Evolutionary conservation across 2,329 filamentous ascomycete genomes (phyloP).

Genomic region (Cladosporium velox): DNA sequence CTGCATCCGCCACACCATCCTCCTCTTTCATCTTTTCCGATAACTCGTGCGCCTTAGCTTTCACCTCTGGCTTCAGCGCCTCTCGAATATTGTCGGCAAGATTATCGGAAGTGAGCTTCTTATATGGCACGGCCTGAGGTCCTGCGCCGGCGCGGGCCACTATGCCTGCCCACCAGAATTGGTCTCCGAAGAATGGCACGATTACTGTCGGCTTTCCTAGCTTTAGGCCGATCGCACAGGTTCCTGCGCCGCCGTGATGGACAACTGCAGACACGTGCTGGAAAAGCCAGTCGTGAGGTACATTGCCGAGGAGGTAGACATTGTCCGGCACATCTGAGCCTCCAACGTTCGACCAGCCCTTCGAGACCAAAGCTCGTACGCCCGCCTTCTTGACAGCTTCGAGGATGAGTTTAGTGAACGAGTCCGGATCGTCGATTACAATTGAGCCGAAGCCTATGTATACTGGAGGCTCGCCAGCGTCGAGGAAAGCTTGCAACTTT

Average conservation of each 20-base stretch:
- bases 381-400: conserved; percentile 60
- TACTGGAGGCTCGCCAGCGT: conserved; percentile 67
- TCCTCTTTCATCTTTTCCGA: conserved; percentile 46
- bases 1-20: conserved; percentile 44
- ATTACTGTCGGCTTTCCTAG: conserved; percentile 56
- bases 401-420: conserved; percentile 68
- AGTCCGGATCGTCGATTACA: conserved; percentile 71
- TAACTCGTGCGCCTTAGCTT: conserved; percentile 42
- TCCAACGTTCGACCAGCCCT: conserved; percentile 53
- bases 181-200: conserved; percentile 61
- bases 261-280: conserved; percentile 54
- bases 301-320: conserved; percentile 54
- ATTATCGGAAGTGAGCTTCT: conserved; percentile 45
- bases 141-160: conserved; percentile 53
- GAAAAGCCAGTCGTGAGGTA: conserved; percentile 60
- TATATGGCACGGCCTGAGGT: conserved; percentile 50
- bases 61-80: conserved; percentile 43
- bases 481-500: conserved; percentile 65
- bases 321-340: conserved; percentile 37
- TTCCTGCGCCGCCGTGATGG: conserved; percentile 61
- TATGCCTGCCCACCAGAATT: conserved; percentile 58
- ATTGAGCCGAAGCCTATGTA: conserved; percentile 83
- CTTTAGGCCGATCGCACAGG: conserved; percentile 56
- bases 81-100: conserved; percentile 50
- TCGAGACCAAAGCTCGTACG: conserved; percentile 53